phyloP scores from a whole-genome alignment of 140 eudicot species.

The Senecio squalidus region DNA sequence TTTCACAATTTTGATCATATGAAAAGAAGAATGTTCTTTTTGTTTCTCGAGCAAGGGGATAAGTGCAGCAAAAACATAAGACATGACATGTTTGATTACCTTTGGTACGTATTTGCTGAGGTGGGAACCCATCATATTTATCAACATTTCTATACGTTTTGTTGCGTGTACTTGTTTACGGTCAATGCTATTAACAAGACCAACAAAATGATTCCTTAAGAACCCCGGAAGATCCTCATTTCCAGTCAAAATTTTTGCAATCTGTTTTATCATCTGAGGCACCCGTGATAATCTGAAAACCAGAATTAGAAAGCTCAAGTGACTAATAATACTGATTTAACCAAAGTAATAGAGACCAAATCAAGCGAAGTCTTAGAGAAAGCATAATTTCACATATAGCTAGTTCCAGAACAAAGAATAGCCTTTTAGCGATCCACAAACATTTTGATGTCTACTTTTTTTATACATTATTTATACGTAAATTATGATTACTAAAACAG shows the following conservation, averaged over 20 bases:
- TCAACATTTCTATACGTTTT: conserved; percentile 83
- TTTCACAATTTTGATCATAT: conserved; percentile 69
- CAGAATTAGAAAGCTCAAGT: conserved; percentile 8
- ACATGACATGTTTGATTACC: conserved; percentile 85
- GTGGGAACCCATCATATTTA: conserved; percentile 91
- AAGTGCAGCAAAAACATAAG: conserved; percentile 96
- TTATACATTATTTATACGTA: background rate
- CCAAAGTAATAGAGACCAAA: background rate
- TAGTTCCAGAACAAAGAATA: background rate
- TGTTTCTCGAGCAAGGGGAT: conserved; percentile 87
- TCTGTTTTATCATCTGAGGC: conserved; percentile 79
- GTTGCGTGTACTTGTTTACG: conserved; percentile 95
- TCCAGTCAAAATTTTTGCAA: conserved; percentile 75
- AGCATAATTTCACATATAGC: background rate
- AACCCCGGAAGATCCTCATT: conserved; percentile 86
- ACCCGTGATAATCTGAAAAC: conserved; percentile 70
- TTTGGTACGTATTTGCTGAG: conserved; percentile 92
- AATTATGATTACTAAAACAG: background rate
- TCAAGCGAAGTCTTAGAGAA: conserved; percentile 3
- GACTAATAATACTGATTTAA: conserved; percentile 6
- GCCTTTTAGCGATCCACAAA: too few relatives aligned
- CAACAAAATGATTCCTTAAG: conserved; percentile 80
- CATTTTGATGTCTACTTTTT: too few relatives aligned
- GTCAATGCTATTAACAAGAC: conserved; percentile 88
- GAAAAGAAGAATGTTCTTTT: conserved; percentile 52